Evolutionary conservation across 805 yeast genomes (phyloP).

Genomic region (Candida broadrunensis): DNA sequence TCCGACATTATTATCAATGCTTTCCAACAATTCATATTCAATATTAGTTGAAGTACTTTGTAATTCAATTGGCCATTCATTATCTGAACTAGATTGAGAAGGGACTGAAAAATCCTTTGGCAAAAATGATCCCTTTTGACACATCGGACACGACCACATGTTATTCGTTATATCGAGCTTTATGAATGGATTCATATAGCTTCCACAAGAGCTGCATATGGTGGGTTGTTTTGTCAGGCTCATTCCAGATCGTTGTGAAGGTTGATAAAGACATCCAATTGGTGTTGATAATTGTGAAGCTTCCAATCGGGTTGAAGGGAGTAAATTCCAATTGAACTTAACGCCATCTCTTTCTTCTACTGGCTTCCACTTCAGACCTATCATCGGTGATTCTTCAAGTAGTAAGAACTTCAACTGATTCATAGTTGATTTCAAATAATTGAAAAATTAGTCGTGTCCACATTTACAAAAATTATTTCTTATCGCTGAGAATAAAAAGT

Average conservation of each 20-base stretch:
- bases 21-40: conserved; percentile 30
- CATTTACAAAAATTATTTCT: too few species aligned
- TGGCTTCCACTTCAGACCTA: not conserved
- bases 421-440: too few species aligned
- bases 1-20: conserved; percentile 13
- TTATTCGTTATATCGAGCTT: conserved; percentile 25
- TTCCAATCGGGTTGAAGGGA: conserved; percentile 39
- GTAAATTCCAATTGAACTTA: conserved; percentile 64
- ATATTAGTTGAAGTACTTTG: conserved; percentile 22
- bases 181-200: conserved; percentile 24
- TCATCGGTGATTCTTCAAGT: not conserved
- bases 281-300: conserved; percentile 30
- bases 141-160: conserved; percentile 41
- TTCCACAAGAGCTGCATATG: conserved; percentile 24
- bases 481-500: too few species aligned
- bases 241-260: conserved; percentile 10
- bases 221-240: conserved; percentile 12
- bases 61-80: conserved; percentile 26
- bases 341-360: not conserved
- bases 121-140: conserved; percentile 20
- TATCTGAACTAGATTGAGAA: conserved; percentile 2
- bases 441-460: too few species aligned
- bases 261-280: conserved; percentile 34
- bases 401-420: too few species aligned
- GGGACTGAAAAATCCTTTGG: conserved; percentile 18